Conservation (phyloP, 1,284 basidiomycete genomes). For the Sanghuangporus sanghuang region DNA sequence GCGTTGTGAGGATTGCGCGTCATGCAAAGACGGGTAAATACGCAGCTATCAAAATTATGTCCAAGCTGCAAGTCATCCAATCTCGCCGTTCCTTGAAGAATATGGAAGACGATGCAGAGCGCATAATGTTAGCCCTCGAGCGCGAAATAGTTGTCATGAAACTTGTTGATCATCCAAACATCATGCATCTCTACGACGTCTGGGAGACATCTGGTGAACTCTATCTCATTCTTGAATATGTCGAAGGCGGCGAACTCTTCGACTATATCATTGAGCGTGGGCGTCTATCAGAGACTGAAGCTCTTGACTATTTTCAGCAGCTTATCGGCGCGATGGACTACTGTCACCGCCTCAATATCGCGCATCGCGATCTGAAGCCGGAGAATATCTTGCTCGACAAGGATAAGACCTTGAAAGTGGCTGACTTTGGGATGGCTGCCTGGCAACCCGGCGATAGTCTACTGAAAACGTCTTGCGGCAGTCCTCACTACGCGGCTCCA, state of each 20-base stretch:
- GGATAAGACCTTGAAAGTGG: slow-evolving; percentile 89
- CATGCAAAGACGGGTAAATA: slow-evolving; percentile 86
- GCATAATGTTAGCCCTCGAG: slow-evolving; percentile 78
- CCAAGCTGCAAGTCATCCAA: slow-evolving; percentile 68
- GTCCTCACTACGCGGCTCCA: slow-evolving; percentile 96
- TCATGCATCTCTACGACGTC: slow-evolving; percentile 76
- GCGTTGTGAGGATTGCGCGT: slow-evolving; percentile 87
- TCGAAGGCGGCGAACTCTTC: slow-evolving; percentile 96
- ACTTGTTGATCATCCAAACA: slow-evolving; percentile 60
- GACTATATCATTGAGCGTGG: slow-evolving; percentile 89
- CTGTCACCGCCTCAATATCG: slow-evolving; percentile 96
- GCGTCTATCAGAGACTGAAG: slow-evolving; percentile 75
- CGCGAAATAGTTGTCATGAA: slow-evolving; percentile 98
- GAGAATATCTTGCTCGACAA: slow-evolving; percentile 91
- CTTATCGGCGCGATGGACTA: slow-evolving; percentile 94
- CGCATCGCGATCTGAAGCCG: slow-evolving; percentile 95
- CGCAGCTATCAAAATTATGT: slow-evolving; percentile 96
- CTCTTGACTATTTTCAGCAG: slow-evolving; percentile 94
- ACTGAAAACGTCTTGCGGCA: slow-evolving; percentile 90
- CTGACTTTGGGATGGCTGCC: slow-evolving; percentile 99
- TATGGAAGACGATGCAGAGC: slow-evolving; percentile 61
- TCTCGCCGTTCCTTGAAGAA: slow-evolving; percentile 70
- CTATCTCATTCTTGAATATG: slow-evolving; percentile 94
- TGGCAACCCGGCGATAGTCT: slow-evolving; percentile 70
- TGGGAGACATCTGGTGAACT: slow-evolving; percentile 93